Percentiles rank a stretch among this genome's conserved stretches.
Evolutionary conservation across 139 green algal genomes (phyloP).

Genomic region (Desmodesmus armatus): DNA sequence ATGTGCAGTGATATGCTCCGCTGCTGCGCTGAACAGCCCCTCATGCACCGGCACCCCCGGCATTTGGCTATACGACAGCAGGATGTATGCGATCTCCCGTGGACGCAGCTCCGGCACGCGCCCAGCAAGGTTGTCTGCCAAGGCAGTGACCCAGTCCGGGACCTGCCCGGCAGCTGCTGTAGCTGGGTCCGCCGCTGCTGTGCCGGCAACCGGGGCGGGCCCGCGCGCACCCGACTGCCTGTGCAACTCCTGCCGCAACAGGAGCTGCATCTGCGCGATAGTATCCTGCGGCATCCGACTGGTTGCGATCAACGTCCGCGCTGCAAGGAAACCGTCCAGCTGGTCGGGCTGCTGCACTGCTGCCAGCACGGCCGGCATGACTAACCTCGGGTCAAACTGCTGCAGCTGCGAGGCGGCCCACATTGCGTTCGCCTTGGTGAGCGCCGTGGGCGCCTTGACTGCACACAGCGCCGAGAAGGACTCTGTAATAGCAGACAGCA

Average conservation of each 20-base stretch:
- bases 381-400: not conserved
- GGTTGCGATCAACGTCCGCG: not conserved
- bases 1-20: constrained; percentile 19
- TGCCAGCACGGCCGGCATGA: constrained; percentile 11
- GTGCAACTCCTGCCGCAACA: constrained; percentile 12
- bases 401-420: not conserved
- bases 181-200: not conserved
- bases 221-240: not conserved
- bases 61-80: not conserved
- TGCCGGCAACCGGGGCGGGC: not conserved
- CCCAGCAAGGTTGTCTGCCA: constrained; percentile 4
- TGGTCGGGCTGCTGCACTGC: not conserved
- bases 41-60: not conserved
- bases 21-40: constrained; percentile 24
- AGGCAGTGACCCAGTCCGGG: not conserved
- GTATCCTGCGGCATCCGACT: not conserved
- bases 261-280: not conserved
- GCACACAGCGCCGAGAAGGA: not conserved
- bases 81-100: constrained; percentile 7
- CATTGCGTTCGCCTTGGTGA: not conserved
- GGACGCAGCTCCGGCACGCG: not conserved
- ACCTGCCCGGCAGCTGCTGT: not conserved
- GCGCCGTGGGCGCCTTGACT: not conserved
- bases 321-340: not conserved
- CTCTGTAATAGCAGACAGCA: constrained; percentile 13